These are phyloP conservation scores for Metschnikowia kunwiensis DNA, from an alignment of 805 yeast species.

Conservation along the genomic window DNA sequence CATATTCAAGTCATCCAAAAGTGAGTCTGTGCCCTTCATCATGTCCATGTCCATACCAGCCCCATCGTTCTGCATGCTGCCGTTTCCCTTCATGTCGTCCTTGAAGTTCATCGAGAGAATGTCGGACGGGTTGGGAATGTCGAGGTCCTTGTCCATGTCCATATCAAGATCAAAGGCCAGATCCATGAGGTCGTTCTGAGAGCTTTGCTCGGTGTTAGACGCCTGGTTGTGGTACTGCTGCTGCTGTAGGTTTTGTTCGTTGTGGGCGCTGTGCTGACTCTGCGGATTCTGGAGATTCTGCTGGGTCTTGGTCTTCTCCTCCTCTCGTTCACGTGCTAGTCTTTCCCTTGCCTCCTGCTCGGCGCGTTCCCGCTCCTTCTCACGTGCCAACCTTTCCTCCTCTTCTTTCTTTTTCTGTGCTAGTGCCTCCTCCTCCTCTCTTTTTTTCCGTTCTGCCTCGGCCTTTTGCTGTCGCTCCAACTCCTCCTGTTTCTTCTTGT, in stretches of 20 bases:
- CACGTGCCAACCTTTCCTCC: slow-evolving; percentile 20
- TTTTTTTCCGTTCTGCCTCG: slow-evolving; percentile 25
- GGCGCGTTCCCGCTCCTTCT: slow-evolving; percentile 18
- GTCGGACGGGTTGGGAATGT: slow-evolving; percentile 33
- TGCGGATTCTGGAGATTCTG: slow-evolving; percentile 11
- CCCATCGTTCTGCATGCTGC: not conserved
- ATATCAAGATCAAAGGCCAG: slow-evolving; percentile 29
- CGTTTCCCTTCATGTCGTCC: slow-evolving; percentile 10
- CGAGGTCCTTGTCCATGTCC: slow-evolving; percentile 19
- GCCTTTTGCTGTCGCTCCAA: slow-evolving; percentile 31
- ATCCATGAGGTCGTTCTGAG: slow-evolving; percentile 18
- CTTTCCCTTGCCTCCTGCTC: slow-evolving; percentile 19
- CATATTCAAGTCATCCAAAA: slow-evolving; percentile 44
- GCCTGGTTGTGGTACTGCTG: slow-evolving; percentile 3
- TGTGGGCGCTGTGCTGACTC: slow-evolving; percentile 1
- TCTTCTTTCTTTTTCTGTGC: slow-evolving; percentile 19
- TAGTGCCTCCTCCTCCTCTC: slow-evolving; percentile 20
- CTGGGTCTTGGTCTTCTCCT: slow-evolving; percentile 7
- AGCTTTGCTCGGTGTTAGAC: not conserved
- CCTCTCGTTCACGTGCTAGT: slow-evolving; percentile 17
- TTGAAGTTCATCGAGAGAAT: slow-evolving; percentile 29
- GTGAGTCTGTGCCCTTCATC: slow-evolving; percentile 38
- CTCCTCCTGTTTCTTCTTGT: slow-evolving; percentile 39
- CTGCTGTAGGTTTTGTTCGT: slow-evolving; percentile 5
- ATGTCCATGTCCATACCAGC: slow-evolving; percentile 21